phyloP scores from a whole-genome alignment of 805 yeast species.

The Cyberlindnera saturnus region DNA sequence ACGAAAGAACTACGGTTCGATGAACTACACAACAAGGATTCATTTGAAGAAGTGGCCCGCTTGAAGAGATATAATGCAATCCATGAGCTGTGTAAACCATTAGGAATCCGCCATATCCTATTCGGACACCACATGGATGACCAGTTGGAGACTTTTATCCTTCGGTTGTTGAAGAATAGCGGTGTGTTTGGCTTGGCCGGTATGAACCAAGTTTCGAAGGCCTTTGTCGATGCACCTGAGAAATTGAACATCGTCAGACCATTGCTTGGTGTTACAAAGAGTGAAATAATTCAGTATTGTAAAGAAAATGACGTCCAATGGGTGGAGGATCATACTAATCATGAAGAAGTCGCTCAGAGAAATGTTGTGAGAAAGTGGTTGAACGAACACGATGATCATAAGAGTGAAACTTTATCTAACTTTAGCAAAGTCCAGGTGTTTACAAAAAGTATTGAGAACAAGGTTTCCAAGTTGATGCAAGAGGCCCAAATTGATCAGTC shows the following conservation, averaged over 20 bases:
- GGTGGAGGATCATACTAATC: slow-evolving; percentile 70
- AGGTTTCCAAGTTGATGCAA: slow-evolving; percentile 7
- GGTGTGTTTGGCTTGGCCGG: slow-evolving; percentile 56
- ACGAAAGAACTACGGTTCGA: slow-evolving; percentile 22
- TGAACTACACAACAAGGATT: slow-evolving; percentile 5
- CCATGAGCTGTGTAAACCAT: slow-evolving; percentile 31
- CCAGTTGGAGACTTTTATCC: slow-evolving; percentile 62
- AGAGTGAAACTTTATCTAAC: slow-evolving; percentile 6
- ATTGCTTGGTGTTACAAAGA: slow-evolving; percentile 40
- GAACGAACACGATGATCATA: slow-evolving; percentile 10
- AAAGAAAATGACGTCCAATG: slow-evolving; percentile 35
- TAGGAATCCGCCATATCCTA: slow-evolving; percentile 33
- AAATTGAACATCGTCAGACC: slow-evolving; percentile 42
- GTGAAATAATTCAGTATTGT: slow-evolving; percentile 42
- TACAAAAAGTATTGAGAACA: slow-evolving; percentile 14
- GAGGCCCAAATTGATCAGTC: background rate
- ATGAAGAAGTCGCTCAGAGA: slow-evolving; percentile 44
- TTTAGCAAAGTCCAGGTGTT: slow-evolving; percentile 18
- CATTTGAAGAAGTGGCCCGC: slow-evolving; percentile 58
- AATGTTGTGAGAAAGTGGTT: slow-evolving; percentile 43
- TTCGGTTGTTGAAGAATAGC: slow-evolving; percentile 43
- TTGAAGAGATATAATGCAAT: slow-evolving; percentile 42
- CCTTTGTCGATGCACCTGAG: slow-evolving; percentile 12
- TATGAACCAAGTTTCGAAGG: slow-evolving; percentile 29
- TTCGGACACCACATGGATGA: slow-evolving; percentile 71